Evolutionary conservation across 1,284 basidiomycete genomes (phyloP).

Genomic region (Ceratobasidium sp.): DNA sequence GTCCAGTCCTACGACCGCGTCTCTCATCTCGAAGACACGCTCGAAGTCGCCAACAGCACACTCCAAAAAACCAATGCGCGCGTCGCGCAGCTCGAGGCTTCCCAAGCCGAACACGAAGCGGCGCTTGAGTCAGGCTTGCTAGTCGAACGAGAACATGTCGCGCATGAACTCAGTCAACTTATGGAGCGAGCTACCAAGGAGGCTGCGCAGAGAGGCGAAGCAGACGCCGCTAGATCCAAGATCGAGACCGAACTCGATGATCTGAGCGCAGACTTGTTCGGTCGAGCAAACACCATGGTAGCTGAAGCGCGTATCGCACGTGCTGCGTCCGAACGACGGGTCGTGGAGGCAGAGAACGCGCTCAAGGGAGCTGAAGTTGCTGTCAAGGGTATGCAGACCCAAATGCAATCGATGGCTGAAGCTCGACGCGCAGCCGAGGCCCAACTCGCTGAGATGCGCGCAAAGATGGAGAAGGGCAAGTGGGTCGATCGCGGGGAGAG

Average conservation of each 20-base stretch:
- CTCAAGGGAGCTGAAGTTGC: conserved; percentile 86
- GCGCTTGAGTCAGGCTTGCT: conserved; percentile 87
- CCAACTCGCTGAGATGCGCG: conserved; percentile 56
- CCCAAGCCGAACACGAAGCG: conserved; percentile 77
- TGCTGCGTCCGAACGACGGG: conserved; percentile 83
- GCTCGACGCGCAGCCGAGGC: conserved; percentile 68
- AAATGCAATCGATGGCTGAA: conserved; percentile 76
- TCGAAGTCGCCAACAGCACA: conserved; percentile 71
- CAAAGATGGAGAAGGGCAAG: conserved; percentile 69
- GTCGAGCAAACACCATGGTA: conserved; percentile 92
- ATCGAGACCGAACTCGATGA: conserved; percentile 92
- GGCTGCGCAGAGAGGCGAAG: conserved; percentile 87
- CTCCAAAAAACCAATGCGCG: conserved; percentile 66
- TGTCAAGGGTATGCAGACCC: conserved; percentile 81
- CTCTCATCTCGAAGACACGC: conserved; percentile 90
- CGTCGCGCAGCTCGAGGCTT: conserved; percentile 73
- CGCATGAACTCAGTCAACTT: conserved; percentile 87
- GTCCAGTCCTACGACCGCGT: conserved; percentile 91
- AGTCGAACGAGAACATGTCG: conserved; percentile 92
- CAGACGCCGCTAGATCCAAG: conserved; percentile 76
- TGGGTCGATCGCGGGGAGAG: conserved; percentile 58
- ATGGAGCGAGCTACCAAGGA: conserved; percentile 96
- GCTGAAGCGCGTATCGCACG: conserved; percentile 83
- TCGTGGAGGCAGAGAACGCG: conserved; percentile 79
- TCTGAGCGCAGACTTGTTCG: conserved; percentile 86